Conservation (phyloP, 495 filamentous ascomycete genomes). For the Hypoxylon cercidicola region DNA sequence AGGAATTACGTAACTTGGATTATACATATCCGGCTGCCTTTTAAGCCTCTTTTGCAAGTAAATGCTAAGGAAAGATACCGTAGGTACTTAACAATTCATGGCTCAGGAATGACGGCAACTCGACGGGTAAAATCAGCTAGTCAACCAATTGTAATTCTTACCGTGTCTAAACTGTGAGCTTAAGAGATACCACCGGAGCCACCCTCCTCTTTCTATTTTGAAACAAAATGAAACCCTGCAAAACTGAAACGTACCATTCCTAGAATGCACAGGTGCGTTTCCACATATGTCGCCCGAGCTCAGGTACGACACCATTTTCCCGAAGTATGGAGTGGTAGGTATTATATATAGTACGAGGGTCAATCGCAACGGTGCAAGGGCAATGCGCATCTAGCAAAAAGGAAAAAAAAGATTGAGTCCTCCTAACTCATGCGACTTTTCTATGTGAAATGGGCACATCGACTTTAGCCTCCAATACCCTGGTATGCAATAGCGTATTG, state of each 20-base stretch:
- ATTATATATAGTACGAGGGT: background rate
- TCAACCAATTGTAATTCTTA: background rate
- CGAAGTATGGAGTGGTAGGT: background rate
- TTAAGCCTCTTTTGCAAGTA: too few species aligned
- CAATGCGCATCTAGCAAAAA: background rate
- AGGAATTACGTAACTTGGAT: too few species aligned
- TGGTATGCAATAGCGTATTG: background rate
- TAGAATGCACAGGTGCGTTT: constrained; percentile 7
- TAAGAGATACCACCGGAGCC: too few species aligned
- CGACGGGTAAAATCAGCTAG: too few species aligned
- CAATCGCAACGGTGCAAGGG: background rate
- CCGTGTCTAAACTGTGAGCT: constrained; percentile 4
- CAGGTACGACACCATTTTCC: background rate
- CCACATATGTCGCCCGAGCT: background rate
- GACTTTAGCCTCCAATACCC: too few species aligned
- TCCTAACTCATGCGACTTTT: background rate
- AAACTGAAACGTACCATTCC: constrained; percentile 31
- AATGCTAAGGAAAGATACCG: too few species aligned
- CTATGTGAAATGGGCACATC: background rate
- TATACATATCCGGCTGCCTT: too few species aligned
- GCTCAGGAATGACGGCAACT: too few species aligned
- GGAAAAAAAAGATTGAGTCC: background rate
- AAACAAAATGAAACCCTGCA: constrained; percentile 23
- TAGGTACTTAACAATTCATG: too few species aligned
- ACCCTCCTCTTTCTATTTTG: constrained; percentile 15